Evolutionary conservation across 306 rosid species (phyloP).

Genomic region (Alnus rubra): DNA sequence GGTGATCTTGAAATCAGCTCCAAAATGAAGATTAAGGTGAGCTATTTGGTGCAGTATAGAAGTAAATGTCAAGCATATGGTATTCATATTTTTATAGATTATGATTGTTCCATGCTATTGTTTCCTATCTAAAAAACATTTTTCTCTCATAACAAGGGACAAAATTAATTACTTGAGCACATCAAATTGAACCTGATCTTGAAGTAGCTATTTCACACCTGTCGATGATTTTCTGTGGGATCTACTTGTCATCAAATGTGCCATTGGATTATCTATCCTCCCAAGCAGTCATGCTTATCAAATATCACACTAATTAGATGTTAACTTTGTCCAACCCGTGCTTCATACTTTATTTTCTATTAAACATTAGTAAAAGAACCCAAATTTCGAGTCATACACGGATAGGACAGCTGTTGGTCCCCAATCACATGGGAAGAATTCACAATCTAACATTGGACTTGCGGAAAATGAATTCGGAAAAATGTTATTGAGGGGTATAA

Average conservation of each 20-base stretch:
- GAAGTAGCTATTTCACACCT: not conserved
- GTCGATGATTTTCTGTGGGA: not conserved
- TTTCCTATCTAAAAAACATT: not conserved
- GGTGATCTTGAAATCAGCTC: slow-evolving; percentile 84
- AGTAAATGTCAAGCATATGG: slow-evolving; percentile 22
- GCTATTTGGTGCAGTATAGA: slow-evolving; percentile 21
- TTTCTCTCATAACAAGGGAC: not conserved
- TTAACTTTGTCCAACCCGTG: not conserved
- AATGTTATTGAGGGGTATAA: not conserved
- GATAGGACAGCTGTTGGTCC: not conserved
- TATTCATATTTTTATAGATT: not conserved
- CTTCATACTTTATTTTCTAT: no score
- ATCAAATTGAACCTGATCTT: not conserved
- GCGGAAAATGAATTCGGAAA: not conserved
- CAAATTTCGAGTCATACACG: not conserved
- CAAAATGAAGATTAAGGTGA: slow-evolving; percentile 76
- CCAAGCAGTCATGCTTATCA: not conserved
- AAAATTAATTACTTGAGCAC: not conserved
- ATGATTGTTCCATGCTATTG: not conserved
- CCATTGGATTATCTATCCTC: not conserved
- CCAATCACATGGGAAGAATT: not conserved
- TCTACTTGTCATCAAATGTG: not conserved
- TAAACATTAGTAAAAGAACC: not conserved
- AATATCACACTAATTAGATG: not conserved
- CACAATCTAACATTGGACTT: not conserved